These are phyloP conservation scores for Halophytophthora polymorphica DNA, from an alignment of 352 stramenopile species.

Conservation along the genomic window DNA sequence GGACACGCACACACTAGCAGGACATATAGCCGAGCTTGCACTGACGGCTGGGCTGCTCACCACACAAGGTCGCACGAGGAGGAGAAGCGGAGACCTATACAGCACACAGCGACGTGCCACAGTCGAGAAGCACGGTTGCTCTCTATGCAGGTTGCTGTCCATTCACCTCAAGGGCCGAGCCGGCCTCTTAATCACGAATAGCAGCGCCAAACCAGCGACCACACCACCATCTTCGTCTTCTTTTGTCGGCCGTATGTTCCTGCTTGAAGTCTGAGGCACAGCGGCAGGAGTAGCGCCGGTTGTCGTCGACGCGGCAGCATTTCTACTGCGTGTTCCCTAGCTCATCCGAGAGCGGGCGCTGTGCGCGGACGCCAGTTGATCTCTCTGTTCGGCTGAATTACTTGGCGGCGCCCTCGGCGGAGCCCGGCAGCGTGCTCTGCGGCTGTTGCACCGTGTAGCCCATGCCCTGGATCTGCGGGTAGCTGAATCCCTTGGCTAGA, in stretches of 20 bases:
- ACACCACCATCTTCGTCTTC: neutral
- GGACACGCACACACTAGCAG: neutral
- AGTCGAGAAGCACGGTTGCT: slow-evolving; percentile 13
- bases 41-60: no score
- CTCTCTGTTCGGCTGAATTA: slow-evolving; percentile 19
- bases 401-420: slow-evolving; percentile 35
- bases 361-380: no score
- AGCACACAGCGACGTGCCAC: no score
- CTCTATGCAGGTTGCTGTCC: slow-evolving; percentile 19
- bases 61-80: no score
- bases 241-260: neutral
- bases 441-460: slow-evolving; percentile 71
- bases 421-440: slow-evolving; percentile 56
- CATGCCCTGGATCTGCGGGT: slow-evolving; percentile 84
- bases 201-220: slow-evolving; percentile 4
- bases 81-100: slow-evolving; percentile 6
- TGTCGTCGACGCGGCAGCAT: neutral
- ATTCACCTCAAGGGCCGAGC: slow-evolving; percentile 10
- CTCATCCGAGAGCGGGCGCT: no score
- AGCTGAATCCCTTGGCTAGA: slow-evolving; percentile 76
- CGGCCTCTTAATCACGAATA: slow-evolving; percentile 12
- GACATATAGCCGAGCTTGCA: slow-evolving; percentile 7
- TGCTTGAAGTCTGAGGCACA: neutral
- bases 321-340: neutral
- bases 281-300: no score